Percentiles rank a stretch among this genome's conserved stretches.
These are phyloP conservation scores for Glaciozyma antarctica DNA, from an alignment of 768 basidiomycete species.

Conservation along the genomic window DNA sequence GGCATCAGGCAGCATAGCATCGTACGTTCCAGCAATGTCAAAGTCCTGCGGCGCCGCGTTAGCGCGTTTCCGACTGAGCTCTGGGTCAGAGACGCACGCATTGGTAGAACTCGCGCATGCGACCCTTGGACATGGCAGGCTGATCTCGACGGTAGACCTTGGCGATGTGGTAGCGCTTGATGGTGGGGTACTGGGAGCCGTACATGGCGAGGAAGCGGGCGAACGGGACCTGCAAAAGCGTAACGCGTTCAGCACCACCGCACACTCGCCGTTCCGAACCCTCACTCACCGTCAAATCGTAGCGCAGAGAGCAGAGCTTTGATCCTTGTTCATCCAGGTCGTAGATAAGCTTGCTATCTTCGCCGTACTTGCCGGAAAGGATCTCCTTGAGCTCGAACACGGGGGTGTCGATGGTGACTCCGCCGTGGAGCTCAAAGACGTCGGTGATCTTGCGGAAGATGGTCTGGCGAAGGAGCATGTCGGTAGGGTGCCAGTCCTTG, in stretches of 20 bases:
- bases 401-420: conserved; percentile 87
- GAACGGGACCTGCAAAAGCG: conserved; percentile 56
- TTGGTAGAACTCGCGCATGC: conserved; percentile 98
- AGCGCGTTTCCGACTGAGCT: neutral
- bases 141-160: conserved; percentile 96
- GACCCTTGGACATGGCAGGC: conserved; percentile 93
- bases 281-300: conserved; percentile 72
- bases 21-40: conserved; percentile 84
- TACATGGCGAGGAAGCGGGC: conserved; percentile 93
- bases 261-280: neutral
- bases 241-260: neutral
- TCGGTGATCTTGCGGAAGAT: conserved; percentile 81
- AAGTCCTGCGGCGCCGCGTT: conserved; percentile 60
- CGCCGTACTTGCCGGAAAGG: conserved; percentile 90
- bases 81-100: conserved; percentile 51
- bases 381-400: conserved; percentile 97
- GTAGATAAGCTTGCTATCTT: conserved; percentile 94
- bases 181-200: conserved; percentile 54
- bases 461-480: conserved; percentile 83
- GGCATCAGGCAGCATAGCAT: conserved; percentile 94
- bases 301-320: conserved; percentile 84
- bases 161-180: conserved; percentile 95
- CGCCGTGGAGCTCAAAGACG: conserved; percentile 80
- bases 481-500: conserved; percentile 81
- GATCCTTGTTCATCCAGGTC: conserved; percentile 97